phyloP scores from a whole-genome alignment of 164 flowering plant species.

The Warburgia ugandensis region DNA sequence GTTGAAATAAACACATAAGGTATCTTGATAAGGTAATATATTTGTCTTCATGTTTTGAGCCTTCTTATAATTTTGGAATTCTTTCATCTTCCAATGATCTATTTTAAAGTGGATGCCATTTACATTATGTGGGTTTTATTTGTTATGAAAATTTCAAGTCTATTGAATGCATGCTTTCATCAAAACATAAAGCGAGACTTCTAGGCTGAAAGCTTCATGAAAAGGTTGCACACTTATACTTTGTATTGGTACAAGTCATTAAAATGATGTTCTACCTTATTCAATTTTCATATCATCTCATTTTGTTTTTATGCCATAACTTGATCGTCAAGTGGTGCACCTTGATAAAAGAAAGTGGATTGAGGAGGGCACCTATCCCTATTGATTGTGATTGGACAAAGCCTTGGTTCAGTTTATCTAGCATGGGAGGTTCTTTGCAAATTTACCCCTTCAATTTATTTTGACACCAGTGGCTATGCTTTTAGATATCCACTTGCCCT shows the following conservation, averaged over 20 bases:
- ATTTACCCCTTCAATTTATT: constrained; percentile 64
- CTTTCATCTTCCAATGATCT: neutral
- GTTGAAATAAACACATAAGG: constrained; percentile 62
- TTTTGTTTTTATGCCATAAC: neutral
- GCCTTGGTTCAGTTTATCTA: constrained; percentile 82
- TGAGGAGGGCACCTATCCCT: constrained; percentile 84
- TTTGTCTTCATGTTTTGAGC: no score
- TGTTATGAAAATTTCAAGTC: neutral
- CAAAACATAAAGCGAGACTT: no score
- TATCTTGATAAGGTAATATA: constrained; percentile 3
- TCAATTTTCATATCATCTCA: neutral
- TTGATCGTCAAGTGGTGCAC: constrained; percentile 59
- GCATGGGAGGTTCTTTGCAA: constrained; percentile 87
- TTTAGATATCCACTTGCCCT: constrained; percentile 91
- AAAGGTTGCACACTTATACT: neutral
- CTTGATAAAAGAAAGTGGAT: constrained; percentile 80
- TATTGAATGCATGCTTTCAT: neutral
- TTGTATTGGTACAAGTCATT: neutral
- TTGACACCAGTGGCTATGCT: constrained; percentile 96
- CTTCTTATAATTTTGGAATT: neutral
- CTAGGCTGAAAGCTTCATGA: no score
- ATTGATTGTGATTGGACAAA: constrained; percentile 92
- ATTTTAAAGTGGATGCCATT: neutral
- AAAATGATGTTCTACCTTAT: neutral
- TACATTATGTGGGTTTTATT: no score